Base-by-base conservation (phyloP, 106 monocot species). In the Dioscorea alata region DNA sequence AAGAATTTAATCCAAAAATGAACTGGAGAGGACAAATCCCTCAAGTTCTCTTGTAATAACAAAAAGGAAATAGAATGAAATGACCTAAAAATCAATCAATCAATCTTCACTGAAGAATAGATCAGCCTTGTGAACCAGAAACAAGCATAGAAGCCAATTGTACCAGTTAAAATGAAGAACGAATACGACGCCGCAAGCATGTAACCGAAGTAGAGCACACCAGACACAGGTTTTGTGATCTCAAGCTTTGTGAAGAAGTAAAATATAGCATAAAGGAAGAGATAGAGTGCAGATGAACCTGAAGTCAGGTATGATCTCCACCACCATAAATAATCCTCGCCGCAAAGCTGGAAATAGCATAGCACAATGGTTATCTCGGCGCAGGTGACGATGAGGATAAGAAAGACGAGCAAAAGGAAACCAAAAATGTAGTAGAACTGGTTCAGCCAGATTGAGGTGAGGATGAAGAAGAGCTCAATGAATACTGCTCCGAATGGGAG, bases 371-470 rank as follows among this genome's bases (percentile, higher is more conserved):
- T 84, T 71, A 97, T 97, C 82, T 97, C 97, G 0, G 92, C 89
- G 68, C 92, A 97, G 48, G 97, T 97, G 62, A 97, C 65, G 0
- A 97, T 64, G 2, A 97, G 91, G 48, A 97, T 97, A 57, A 85
- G 20, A 65, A 97, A 92, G 4, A 97, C 92, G 13, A 97, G 75
- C 75, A 97, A 97, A 25, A 97, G 97, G 69, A 97, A 92, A 16
- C 97, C 97, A 42, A 97, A 97, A 50, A 97, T 83, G 75, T 97
- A 97, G 87, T 97, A 97, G 76, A 97, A 97, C 74, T 97, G 97
- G 31, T 97, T 84, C 57, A 97, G 86, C 97, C 97, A 97, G 19
- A 97, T 97, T n/a, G 97, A 97, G 12, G 92, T 87, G 28, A 97
- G 76, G 28, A 97, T 97, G 78, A 97, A 97, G 83, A 97, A 97